These are phyloP conservation scores for Metarhizium robertsii DNA, from an alignment of 2,329 filamentous ascomycete genomes.

Conservation along the genomic window DNA sequence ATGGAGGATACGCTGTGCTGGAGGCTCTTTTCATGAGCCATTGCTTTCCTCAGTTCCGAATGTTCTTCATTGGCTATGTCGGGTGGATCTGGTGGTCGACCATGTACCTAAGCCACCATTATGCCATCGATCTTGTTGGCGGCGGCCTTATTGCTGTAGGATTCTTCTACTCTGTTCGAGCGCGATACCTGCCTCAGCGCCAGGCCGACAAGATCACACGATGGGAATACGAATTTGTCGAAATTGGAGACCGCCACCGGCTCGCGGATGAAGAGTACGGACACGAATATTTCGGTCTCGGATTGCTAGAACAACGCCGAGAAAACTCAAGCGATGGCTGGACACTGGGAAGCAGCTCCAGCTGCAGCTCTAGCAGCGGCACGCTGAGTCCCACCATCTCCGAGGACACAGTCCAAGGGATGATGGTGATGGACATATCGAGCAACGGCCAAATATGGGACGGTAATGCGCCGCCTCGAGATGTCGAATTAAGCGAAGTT, in stretches of 20 bases:
- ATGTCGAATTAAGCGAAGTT: conserved; percentile 37
- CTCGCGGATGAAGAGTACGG: conserved; percentile 37
- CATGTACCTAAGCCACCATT: conserved; percentile 97
- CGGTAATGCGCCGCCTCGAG: conserved; percentile 23
- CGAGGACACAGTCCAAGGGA: conserved; percentile 29
- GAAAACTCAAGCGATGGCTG: conserved; percentile 69
- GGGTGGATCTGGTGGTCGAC: conserved; percentile 98
- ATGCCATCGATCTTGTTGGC: conserved; percentile 84
- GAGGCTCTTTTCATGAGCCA: conserved; percentile 91
- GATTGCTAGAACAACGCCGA: conserved; percentile 32
- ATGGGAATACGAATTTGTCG: conserved; percentile 94
- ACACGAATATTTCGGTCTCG: conserved; percentile 36
- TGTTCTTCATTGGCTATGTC: conserved; percentile 73
- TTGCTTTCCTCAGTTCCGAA: conserved; percentile 75
- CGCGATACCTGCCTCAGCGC: conserved; percentile 70
- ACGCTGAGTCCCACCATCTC: conserved; percentile 41
- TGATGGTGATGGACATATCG: conserved; percentile 25
- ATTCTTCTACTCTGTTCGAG: conserved; percentile 74
- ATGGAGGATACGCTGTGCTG: conserved; percentile 80
- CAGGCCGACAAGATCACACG: conserved; percentile 79
- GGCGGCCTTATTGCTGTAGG: conserved; percentile 71
- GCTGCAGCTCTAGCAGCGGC: conserved; percentile 40
- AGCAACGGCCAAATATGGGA: conserved; percentile 30
- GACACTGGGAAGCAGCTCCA: conserved; percentile 78
- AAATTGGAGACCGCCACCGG: conserved; percentile 57